Conservation (phyloP, 2,329 filamentous ascomycete species). For the Aureobasidium uvarum region DNA sequence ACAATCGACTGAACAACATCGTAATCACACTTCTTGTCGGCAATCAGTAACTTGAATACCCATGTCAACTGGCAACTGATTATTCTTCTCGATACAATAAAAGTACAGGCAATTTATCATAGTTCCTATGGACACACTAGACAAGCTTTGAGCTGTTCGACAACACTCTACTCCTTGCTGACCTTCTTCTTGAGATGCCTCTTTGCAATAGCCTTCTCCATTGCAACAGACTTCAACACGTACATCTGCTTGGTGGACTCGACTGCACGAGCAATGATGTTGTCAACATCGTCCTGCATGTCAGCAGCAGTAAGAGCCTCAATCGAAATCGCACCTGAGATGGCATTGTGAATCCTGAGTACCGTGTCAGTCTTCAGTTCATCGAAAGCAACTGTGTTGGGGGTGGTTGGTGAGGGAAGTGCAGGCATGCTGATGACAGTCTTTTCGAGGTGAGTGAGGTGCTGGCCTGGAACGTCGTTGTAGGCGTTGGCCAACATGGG, state of each 20-base stretch:
- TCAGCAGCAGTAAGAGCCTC: background rate
- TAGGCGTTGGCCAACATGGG: background rate
- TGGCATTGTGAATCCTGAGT: background rate
- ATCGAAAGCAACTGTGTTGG: background rate
- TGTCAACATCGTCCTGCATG: background rate
- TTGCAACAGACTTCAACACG: background rate
- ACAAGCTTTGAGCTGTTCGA: background rate
- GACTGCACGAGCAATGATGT: background rate
- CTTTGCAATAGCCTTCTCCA: background rate
- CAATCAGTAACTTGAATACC: background rate
- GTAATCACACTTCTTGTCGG: background rate
- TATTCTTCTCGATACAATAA: background rate
- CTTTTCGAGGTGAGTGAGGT: background rate
- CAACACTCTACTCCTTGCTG: background rate
- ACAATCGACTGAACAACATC: background rate
- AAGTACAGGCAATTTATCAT: background rate
- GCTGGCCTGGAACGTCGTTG: background rate
- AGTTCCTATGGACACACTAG: background rate
- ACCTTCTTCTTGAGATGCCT: background rate
- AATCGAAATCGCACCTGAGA: background rate
- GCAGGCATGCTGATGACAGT: slow-evolving; percentile 3
- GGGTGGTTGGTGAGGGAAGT: background rate
- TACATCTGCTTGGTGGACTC: slow-evolving; percentile 3
- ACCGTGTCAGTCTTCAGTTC: slow-evolving; percentile 1
- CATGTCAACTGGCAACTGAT: background rate